These are phyloP conservation scores for Amaranthus palmeri DNA, from an alignment of 148 eudicot genomes.

Conservation along the genomic window DNA sequence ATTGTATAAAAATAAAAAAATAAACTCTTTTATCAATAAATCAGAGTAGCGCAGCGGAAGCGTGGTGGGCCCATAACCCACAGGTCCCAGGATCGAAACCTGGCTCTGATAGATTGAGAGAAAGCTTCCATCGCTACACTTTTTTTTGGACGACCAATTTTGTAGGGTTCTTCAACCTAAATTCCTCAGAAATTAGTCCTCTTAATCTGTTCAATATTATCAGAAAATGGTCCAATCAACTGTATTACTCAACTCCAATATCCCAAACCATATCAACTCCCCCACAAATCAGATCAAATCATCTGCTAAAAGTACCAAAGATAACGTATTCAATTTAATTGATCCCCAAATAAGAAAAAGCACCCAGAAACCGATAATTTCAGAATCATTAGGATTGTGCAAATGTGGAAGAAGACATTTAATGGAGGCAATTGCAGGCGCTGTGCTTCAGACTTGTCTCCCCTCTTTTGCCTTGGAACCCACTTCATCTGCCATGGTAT, in stretches of 20 bases:
- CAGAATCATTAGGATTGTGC: slow-evolving; percentile 23
- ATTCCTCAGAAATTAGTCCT: no score
- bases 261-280: slow-evolving; percentile 6
- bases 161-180: no score
- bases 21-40: no score
- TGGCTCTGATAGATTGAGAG: no score
- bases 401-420: slow-evolving; percentile 52
- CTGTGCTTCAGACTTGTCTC: slow-evolving; percentile 15
- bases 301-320: background rate
- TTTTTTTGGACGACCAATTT: no score
- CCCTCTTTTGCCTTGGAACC: slow-evolving; percentile 29
- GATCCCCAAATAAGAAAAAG: background rate
- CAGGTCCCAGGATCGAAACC: no score
- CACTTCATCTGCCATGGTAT: slow-evolving; percentile 36
- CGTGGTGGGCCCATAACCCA: no score
- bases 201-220: background rate
- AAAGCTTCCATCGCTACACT: no score
- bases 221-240: slow-evolving; percentile 16
- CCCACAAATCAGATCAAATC: slow-evolving; percentile 5
- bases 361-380: background rate
- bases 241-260: slow-evolving; percentile 12
- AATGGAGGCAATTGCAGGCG: slow-evolving; percentile 24
- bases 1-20: no score
- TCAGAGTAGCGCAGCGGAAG: no score
- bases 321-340: background rate